Evolutionary conservation across 2,329 filamentous ascomycete genomes (phyloP).

Genomic region (Aquanectria penicillioides): DNA sequence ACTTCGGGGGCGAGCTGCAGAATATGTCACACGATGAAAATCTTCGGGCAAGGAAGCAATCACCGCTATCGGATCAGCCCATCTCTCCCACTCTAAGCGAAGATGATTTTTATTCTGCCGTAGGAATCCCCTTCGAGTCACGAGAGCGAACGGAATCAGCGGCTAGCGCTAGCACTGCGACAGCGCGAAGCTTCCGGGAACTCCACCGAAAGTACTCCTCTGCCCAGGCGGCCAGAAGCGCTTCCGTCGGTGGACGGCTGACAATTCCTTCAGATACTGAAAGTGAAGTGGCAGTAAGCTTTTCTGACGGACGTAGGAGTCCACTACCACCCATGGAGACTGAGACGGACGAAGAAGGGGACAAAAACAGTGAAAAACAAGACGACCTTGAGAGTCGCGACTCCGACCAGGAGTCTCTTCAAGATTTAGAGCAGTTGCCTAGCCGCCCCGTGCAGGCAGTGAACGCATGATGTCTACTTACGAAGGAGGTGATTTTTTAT

Average conservation of each 20-base stretch:
- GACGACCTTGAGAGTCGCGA: constrained; percentile 42
- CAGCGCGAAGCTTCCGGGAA: constrained; percentile 72
- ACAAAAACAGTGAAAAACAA: constrained; percentile 32
- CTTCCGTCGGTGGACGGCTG: constrained; percentile 53
- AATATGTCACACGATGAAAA: constrained; percentile 79
- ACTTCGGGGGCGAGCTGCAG: constrained; percentile 93
- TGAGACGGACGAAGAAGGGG: constrained; percentile 46
- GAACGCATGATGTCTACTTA: constrained; percentile 42
- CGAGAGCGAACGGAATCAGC: constrained; percentile 67
- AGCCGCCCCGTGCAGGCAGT: constrained; percentile 45
- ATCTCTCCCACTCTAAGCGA: constrained; percentile 50
- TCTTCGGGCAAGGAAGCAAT: constrained; percentile 69
- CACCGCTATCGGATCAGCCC: constrained; percentile 53
- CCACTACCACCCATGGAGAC: constrained; percentile 63
- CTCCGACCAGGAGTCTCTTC: constrained; percentile 42
- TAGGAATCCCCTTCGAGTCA: constrained; percentile 56
- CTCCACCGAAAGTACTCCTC: constrained; percentile 69
- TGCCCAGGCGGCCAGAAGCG: constrained; percentile 57
- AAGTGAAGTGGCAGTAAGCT: constrained; percentile 68
- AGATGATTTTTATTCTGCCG: constrained; percentile 64
- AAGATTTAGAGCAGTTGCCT: constrained; percentile 42
- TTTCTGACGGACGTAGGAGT: constrained; percentile 67
- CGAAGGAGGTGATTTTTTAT: constrained; percentile 15
- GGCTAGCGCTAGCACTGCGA: constrained; percentile 73
- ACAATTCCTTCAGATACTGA: constrained; percentile 66